Percentiles rank a stretch among this genome's conserved stretches.
Evolutionary conservation across 331 rosid genomes (phyloP).

Genomic region (Quercus lobata): DNA sequence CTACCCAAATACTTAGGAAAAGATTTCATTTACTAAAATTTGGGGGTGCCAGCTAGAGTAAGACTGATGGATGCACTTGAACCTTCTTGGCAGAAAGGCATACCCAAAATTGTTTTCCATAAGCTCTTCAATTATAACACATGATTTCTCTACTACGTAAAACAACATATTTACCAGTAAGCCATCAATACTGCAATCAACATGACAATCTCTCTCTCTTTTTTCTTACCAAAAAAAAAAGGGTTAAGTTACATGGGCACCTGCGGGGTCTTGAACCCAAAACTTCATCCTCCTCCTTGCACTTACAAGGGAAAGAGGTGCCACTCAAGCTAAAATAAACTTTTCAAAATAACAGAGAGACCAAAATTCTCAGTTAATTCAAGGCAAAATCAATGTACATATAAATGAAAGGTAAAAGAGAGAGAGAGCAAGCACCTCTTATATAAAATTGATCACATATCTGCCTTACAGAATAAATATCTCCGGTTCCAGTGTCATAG

Average conservation of each 20-base stretch:
- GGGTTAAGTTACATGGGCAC: no score
- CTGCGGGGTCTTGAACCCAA: no score
- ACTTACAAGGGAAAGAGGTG: no score
- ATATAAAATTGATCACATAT: conserved; percentile 92
- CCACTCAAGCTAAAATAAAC: background rate
- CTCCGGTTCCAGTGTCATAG: conserved; percentile 98
- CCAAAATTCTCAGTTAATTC: background rate
- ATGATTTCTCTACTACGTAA: no score
- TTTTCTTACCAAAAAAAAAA: no score
- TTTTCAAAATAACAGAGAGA: background rate
- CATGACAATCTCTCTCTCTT: background rate
- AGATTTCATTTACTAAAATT: no score
- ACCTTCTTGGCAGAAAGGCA: background rate
- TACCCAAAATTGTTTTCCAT: background rate
- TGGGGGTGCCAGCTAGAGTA: no score
- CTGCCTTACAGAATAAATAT: conserved; percentile 94
- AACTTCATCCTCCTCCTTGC: no score
- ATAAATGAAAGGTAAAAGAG: conserved; percentile 4
- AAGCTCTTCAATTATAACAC: no score
- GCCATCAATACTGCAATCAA: background rate
- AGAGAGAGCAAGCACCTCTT: conserved; percentile 54
- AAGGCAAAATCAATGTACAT: background rate
- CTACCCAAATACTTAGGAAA: no score
- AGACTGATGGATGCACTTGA: background rate
- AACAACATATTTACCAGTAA: background rate